Conservation (phyloP, 768 basidiomycete species). For the Amanita exitialis region DNA sequence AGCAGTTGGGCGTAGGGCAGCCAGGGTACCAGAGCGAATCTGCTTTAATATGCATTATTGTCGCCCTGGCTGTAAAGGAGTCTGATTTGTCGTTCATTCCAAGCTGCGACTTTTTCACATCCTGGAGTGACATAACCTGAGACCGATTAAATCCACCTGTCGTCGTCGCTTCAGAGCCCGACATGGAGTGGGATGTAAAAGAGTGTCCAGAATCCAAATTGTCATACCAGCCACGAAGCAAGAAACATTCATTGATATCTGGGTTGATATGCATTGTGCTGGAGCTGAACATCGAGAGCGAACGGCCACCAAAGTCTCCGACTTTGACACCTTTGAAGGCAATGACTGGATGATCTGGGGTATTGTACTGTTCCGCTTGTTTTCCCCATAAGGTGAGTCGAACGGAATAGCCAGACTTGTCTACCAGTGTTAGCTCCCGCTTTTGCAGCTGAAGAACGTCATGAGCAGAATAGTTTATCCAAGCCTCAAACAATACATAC, state of each 20-base stretch:
- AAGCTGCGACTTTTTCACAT: constrained; percentile 70
- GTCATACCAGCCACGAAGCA: constrained; percentile 90
- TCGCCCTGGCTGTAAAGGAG: constrained; percentile 73
- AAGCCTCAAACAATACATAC: constrained; percentile 10
- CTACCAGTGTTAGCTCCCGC: constrained; percentile 84
- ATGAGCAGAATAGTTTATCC: not conserved
- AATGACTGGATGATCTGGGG: constrained; percentile 55
- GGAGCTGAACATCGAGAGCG: constrained; percentile 73
- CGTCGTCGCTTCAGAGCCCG: constrained; percentile 26
- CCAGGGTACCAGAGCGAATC: constrained; percentile 85
- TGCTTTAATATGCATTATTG: constrained; percentile 78
- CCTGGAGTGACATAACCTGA: constrained; percentile 63
- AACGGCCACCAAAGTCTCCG: constrained; percentile 84
- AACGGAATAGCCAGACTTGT: constrained; percentile 67
- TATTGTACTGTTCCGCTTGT: constrained; percentile 76
- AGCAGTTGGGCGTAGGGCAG: constrained; percentile 71
- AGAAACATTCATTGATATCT: constrained; percentile 83
- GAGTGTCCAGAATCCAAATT: constrained; percentile 45
- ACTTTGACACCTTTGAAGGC: constrained; percentile 94
- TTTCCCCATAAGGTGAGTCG: constrained; percentile 94
- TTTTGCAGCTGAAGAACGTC: constrained; percentile 55
- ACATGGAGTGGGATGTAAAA: constrained; percentile 65
- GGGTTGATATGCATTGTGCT: constrained; percentile 82
- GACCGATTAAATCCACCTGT: constrained; percentile 48
- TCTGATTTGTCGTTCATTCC: constrained; percentile 73